These are phyloP conservation scores for Rhodotorula sp. DNA, from an alignment of 1,284 basidiomycete genomes.

Conservation along the genomic window DNA sequence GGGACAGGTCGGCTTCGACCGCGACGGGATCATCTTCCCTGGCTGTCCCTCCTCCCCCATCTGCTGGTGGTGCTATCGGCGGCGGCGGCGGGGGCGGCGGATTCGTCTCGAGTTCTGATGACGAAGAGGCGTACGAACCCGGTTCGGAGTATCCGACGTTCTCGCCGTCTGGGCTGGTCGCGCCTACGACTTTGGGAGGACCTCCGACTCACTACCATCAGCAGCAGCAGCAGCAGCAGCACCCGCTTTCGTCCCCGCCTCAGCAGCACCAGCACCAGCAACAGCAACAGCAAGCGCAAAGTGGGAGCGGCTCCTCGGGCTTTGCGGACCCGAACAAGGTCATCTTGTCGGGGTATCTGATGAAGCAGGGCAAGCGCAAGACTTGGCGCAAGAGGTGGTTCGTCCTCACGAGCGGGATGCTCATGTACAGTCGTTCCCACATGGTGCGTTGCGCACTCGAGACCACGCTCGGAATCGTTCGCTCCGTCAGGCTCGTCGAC, in stretches of 20 bases:
- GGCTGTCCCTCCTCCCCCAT: not conserved
- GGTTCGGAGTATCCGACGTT: slow-evolving; percentile 8
- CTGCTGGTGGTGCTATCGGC: too few relatives aligned
- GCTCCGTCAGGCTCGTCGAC: not conserved
- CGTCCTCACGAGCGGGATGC: slow-evolving; percentile 47
- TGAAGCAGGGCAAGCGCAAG: slow-evolving; percentile 93
- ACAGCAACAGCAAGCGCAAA: not conserved
- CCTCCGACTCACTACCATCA: not conserved
- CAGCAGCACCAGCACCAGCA: slow-evolving; percentile 2
- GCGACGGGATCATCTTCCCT: not conserved
- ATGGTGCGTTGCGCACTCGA: slow-evolving; percentile 45
- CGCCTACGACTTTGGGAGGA: not conserved
- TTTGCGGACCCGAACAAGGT: slow-evolving; percentile 55
- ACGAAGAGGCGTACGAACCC: slow-evolving; percentile 40
- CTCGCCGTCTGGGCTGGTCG: not conserved
- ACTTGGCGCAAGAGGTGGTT: slow-evolving; percentile 81
- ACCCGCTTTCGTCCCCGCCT: not conserved
- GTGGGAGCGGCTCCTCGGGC: not conserved
- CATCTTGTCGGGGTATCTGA: slow-evolving; percentile 84
- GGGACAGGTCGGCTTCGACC: not conserved
- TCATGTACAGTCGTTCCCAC: slow-evolving; percentile 51
- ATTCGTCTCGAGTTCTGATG: slow-evolving; percentile 50
- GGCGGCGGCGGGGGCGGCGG: slow-evolving; percentile 4
- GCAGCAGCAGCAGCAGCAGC: too few relatives aligned
- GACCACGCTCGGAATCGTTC: not conserved